Percentiles rank a stretch among this genome's conserved stretches.
Conservation (phyloP, 129 eudicot species). For the Apium graveolens region DNA sequence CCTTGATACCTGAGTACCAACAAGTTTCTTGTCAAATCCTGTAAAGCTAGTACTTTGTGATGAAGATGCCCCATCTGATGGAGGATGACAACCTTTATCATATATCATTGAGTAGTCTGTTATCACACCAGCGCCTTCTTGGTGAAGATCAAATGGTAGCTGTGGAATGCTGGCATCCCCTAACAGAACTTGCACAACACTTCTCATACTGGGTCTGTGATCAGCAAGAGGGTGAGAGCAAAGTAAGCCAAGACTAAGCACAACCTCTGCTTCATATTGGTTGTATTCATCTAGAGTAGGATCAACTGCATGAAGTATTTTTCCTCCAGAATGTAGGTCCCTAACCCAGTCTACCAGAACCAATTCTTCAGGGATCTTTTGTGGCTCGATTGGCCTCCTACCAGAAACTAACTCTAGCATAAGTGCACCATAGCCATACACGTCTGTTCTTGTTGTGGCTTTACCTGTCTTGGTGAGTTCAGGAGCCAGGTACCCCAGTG, state of each 20-base stretch:
- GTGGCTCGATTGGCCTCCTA: conserved; percentile 5
- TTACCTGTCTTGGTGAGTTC: conserved; percentile 8
- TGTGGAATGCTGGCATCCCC: conserved; percentile 7
- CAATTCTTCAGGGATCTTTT: conserved; percentile 3
- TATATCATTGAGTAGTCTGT: conserved; percentile 9
- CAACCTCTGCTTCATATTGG: conserved; percentile 4
- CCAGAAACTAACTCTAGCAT: conserved; percentile 7
- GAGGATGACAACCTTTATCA: not conserved
- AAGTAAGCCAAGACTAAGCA: conserved; percentile 7
- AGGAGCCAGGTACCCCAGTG: conserved; percentile 8
- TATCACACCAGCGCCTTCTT: conserved; percentile 5
- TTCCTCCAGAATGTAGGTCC: not conserved
- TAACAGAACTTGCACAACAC: conserved; percentile 1
- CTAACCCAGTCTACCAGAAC: conserved; percentile 9
- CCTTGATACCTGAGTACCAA: not conserved
- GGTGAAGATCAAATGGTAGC: conserved; percentile 6
- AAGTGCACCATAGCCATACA: conserved; percentile 6
- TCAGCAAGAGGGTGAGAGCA: conserved; percentile 9
- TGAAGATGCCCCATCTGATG: conserved; percentile 6
- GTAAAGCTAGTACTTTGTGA: conserved; percentile 7
- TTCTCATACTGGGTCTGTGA: conserved; percentile 7
- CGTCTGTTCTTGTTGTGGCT: conserved; percentile 7
- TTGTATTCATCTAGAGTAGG: not conserved
- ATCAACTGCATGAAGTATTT: conserved; percentile 7
- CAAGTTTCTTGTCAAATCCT: conserved; percentile 6